Conservation (phyloP, 2,329 filamentous ascomycete species). For the Fusarium luffae region DNA sequence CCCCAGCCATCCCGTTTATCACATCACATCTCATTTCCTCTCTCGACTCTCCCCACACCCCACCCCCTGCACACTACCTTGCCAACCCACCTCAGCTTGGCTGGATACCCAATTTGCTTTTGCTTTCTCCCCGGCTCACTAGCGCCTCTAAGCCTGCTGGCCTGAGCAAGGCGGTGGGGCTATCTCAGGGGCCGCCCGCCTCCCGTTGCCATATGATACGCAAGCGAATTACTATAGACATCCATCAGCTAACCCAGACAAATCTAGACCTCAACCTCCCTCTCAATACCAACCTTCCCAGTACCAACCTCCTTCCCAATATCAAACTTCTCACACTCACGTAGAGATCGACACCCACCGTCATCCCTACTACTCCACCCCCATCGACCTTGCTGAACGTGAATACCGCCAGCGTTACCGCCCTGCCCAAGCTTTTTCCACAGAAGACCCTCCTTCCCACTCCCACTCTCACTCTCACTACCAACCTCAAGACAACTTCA, state of each 20-base stretch:
- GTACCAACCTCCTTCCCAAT: slow-evolving; percentile 55
- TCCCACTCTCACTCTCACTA: slow-evolving; percentile 51
- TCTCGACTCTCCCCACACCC: slow-evolving; percentile 25
- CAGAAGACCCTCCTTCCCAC: slow-evolving; percentile 50
- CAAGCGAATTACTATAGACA: slow-evolving; percentile 46
- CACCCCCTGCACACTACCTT: slow-evolving; percentile 31
- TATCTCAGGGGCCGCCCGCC: slow-evolving; percentile 41
- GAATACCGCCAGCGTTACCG: slow-evolving; percentile 73
- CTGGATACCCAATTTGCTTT: slow-evolving; percentile 44
- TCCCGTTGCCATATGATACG: slow-evolving; percentile 49
- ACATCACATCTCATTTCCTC: slow-evolving; percentile 29
- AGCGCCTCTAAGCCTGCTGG: slow-evolving; percentile 37
- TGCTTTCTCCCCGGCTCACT: slow-evolving; percentile 33
- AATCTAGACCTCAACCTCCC: slow-evolving; percentile 51
- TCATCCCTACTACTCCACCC: slow-evolving; percentile 59
- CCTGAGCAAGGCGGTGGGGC: slow-evolving; percentile 44
- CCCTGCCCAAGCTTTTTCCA: slow-evolving; percentile 54
- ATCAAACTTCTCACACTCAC: slow-evolving; percentile 68
- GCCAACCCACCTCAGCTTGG: slow-evolving; percentile 38
- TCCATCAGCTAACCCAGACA: slow-evolving; percentile 48
- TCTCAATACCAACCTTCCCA: slow-evolving; percentile 57
- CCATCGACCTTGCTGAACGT: slow-evolving; percentile 73
- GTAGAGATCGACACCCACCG: slow-evolving; percentile 71
- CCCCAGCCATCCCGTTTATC: slow-evolving; percentile 42
- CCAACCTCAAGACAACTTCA: slow-evolving; percentile 38